phyloP scores from a whole-genome alignment of 192 early-diverging fungal genomes.

The Entomortierella lignicola region DNA sequence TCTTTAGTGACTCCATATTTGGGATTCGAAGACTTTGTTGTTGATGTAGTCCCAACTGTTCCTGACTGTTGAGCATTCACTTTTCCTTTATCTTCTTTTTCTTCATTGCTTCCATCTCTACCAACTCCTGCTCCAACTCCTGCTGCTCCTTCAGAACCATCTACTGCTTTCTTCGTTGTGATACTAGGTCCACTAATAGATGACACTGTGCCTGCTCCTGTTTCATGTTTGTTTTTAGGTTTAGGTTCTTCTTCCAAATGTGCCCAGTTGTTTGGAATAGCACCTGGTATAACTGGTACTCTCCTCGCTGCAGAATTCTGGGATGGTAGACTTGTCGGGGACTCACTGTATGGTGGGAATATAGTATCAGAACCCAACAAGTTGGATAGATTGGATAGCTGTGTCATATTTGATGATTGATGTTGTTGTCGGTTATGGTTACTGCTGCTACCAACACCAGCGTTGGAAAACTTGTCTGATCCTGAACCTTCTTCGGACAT shows the following conservation, averaged over 20 bases:
- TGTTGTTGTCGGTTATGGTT: not conserved
- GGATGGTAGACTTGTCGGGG: not conserved
- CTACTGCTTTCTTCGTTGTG: not conserved
- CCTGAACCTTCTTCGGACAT: slow-evolving; percentile 8
- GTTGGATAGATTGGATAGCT: not conserved
- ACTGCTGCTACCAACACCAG: not conserved
- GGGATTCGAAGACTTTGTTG: not conserved
- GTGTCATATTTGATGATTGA: not conserved
- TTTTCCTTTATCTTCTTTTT: not conserved
- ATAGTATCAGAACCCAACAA: too few species aligned
- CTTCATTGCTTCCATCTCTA: too few species aligned
- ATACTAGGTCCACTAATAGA: not conserved
- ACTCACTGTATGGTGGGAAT: not conserved
- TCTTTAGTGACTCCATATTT: slow-evolving; percentile 56
- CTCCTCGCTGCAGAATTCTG: not conserved
- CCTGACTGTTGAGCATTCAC: not conserved
- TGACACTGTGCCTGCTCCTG: not conserved
- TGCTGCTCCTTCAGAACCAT: too few species aligned
- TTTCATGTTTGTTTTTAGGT: not conserved
- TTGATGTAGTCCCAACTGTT: not conserved
- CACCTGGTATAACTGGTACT: slow-evolving; percentile 5
- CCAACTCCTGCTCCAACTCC: too few species aligned
- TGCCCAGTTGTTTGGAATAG: slow-evolving; percentile 2
- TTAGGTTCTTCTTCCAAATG: too few species aligned
- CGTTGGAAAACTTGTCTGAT: not conserved